Evolutionary conservation across 208 protist genomes (phyloP).

Genomic region (Trypanosoma rangeli): DNA sequence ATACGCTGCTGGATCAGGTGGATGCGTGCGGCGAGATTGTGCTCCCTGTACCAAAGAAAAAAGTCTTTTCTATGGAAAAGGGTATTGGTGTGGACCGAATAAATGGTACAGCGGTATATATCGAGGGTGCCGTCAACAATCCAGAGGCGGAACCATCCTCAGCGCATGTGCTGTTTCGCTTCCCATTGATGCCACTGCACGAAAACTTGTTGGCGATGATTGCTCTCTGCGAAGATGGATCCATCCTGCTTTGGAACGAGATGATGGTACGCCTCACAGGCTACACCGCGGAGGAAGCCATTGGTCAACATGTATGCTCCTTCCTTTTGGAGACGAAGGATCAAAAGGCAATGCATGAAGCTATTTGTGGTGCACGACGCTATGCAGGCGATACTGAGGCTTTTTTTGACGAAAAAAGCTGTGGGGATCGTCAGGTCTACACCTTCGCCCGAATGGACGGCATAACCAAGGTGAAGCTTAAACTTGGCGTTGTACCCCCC

Average conservation of each 20-base stretch:
- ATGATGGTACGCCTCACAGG: slow-evolving; percentile 56
- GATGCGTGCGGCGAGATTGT: slow-evolving; percentile 28
- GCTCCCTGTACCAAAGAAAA: slow-evolving; percentile 15
- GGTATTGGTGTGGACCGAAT: background rate
- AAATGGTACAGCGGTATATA: no score
- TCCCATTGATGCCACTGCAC: slow-evolving; percentile 36
- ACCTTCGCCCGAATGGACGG: slow-evolving; percentile 75
- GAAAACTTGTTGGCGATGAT: slow-evolving; percentile 41
- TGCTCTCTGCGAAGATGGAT: slow-evolving; percentile 79
- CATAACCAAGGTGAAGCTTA: slow-evolving; percentile 62
- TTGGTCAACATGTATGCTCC: slow-evolving; percentile 85
- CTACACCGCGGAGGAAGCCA: slow-evolving; percentile 62
- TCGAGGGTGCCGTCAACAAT: no score
- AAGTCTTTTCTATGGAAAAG: background rate
- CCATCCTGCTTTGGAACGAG: slow-evolving; percentile 77
- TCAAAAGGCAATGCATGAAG: slow-evolving; percentile 66
- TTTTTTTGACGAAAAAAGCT: slow-evolving; percentile 35
- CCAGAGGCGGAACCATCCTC: no score
- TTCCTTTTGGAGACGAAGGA: slow-evolving; percentile 70
- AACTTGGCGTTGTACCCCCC: slow-evolving; percentile 58
- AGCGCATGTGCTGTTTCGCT: slow-evolving; percentile 38
- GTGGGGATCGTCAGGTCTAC: slow-evolving; percentile 26
- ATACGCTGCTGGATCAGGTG: slow-evolving; percentile 16
- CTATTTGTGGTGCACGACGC: slow-evolving; percentile 50
- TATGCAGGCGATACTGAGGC: slow-evolving; percentile 69